Base-by-base conservation (phyloP, 202 grass and related monocot genomes). In the Elaeis oleifera region DNA sequence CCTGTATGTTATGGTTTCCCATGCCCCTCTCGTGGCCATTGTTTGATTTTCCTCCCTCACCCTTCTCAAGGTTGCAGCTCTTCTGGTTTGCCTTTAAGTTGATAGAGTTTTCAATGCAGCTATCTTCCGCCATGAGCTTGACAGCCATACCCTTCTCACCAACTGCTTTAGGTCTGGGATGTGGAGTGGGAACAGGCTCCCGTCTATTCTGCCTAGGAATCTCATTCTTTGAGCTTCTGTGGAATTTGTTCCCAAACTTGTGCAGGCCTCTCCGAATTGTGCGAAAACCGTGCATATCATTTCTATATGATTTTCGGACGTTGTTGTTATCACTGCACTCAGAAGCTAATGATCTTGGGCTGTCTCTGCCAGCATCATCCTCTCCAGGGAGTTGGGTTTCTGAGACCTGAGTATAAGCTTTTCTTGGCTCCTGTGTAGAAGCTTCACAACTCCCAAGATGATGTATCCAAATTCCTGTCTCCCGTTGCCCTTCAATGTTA, bases 351-450 rank as follows among this genome's bases (percentile, higher is more conserved):
- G 62, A 67, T 23, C 70, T 78, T 5, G 64, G 68, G 25, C 26
- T 25, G 69, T 82, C 82, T 53, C 74, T 74, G 8, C 50, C 64
- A 39, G 50, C 51, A 61, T 62, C 61, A 56, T 74, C 51, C 60
- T 90, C 74, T 67, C 75, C 70, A 51, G 72, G 56, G 57, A 80
- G 69, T 57, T 80, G 26, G 55, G 79, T 73, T 16, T 94, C 85
- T 23, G 75, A 70, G 51, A 39, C 55, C 11, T 78, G 82, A 23
- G 66, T 79, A 64, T 84, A 77, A 1, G 88, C 88, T 89, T 89
- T 86, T 58, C 92, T 54, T 20, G 79, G 68, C 79, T 97, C 84
- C 78, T 82, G 89, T 80, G 81, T 97, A 62, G 70, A 76, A n/a
- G 73, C 65, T 13, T 75, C 77, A 50, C 72, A 67, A 58, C 66